Base-by-base conservation (phyloP, 495 filamentous ascomycete genomes). In the Mycothermus thermophilus region DNA sequence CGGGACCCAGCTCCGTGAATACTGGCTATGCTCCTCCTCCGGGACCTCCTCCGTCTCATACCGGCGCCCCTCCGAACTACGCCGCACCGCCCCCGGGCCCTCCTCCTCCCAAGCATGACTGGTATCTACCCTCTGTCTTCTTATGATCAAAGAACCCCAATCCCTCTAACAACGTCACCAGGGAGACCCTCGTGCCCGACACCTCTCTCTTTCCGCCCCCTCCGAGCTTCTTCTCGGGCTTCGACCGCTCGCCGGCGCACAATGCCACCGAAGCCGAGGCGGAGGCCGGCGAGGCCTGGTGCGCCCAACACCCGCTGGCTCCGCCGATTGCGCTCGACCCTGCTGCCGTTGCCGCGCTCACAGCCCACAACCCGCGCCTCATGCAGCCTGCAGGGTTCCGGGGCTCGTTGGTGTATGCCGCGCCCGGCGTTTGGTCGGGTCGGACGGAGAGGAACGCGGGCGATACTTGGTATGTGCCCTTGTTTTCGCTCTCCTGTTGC, bases 191-290 rank as follows among this genome's bases (percentile, higher is more conserved):
- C 4, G 74, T 92, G 8, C 82, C 81, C 3, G 85, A 93, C 53
- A 90, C 72, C 17, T 60, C 83, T 1, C 67, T 76, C 23, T 77
- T 93, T 32, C 85, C 85, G 0, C 88, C 88, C 2, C 84, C 88
- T 0, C 86, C 88, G 2, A 59, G 67, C 28, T 58, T 86, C 40
- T 68, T 68, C 54, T 43, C 48, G 23, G 72, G 75, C 24, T 72
- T 77, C 46, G 70, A 79, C 29, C 51, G 43, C 26, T 88, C 82
- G 12, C 72, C 72, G 3, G 69, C 78, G 1, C 78, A 75, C 41
- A 94, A 94, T 61, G 79, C 87, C 4, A 73, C 73, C 10, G 59
- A 58, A 22, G 61, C 62, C 20, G 75, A 86, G 40, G 78, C 80
- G 43, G 69, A 83, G 14, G 71, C 73, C 5, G 88, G 80, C 29